Conservation (phyloP, 768 basidiomycete genomes). For the Collybia sordida region DNA sequence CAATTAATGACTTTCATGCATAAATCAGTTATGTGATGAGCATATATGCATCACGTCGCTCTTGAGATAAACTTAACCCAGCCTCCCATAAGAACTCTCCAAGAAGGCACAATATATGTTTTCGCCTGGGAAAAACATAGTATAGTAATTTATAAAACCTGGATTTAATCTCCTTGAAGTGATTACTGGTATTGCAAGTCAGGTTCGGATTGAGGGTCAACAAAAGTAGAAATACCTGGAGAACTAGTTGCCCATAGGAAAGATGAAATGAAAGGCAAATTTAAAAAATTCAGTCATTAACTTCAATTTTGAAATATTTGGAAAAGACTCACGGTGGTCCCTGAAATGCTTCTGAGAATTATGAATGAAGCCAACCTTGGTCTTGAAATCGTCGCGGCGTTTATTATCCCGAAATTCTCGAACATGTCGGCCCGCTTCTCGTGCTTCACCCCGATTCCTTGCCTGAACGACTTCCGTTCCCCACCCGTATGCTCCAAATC, state of each 20-base stretch:
- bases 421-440: conserved; percentile 85
- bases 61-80: too few relatives aligned
- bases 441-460: conserved; percentile 92
- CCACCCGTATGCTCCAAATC: conserved; percentile 81
- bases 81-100: too few relatives aligned
- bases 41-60: too few relatives aligned
- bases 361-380: conserved; percentile 72
- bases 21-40: conserved; percentile 7
- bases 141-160: too few relatives aligned
- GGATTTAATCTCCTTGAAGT: too few relatives aligned
- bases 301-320: too few relatives aligned
- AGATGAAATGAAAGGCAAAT: background rate
- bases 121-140: too few relatives aligned
- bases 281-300: background rate
- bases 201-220: too few relatives aligned
- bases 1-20: background rate
- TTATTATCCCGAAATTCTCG: conserved; percentile 82
- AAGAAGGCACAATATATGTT: too few relatives aligned
- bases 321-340: conserved; percentile 59
- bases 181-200: too few relatives aligned
- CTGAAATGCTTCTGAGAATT: conserved; percentile 90
- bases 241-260: conserved; percentile 6
- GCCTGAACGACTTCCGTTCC: conserved; percentile 87
- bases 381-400: conserved; percentile 80
- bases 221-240: conserved; percentile 12